Percentiles rank a stretch among this genome's conserved stretches.
phyloP scores from a whole-genome alignment of 1,139 yeast species.

The Magnusiomyces paraingens region DNA sequence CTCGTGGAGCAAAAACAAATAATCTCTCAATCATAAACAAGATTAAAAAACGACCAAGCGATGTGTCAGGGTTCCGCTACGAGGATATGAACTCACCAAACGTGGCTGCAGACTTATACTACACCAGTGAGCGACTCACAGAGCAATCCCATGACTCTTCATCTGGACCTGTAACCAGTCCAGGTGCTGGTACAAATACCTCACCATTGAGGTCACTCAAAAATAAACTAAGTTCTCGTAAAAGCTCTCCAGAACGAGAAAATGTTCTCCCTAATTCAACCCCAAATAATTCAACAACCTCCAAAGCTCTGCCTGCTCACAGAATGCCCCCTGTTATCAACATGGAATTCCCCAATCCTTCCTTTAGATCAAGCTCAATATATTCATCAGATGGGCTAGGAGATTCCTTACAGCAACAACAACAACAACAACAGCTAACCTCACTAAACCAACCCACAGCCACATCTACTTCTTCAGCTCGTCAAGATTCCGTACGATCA shows the following conservation, averaged over 20 bases:
- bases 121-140: conserved; percentile 1
- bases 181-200: background rate
- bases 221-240: background rate
- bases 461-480: conserved; percentile 3
- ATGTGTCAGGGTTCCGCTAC: conserved; percentile 5
- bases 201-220: background rate
- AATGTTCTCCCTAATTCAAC: background rate
- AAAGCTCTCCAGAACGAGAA: background rate
- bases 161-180: background rate
- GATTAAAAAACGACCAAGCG: background rate
- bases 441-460: background rate
- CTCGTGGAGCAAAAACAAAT: no score
- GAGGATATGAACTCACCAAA: conserved; percentile 4
- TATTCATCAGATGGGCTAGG: conserved; percentile 6
- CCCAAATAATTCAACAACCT: background rate
- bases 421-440: background rate
- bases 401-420: background rate
- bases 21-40: conserved; percentile 1
- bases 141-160: background rate
- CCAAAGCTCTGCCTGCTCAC: background rate
- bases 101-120: background rate
- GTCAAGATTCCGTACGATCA: background rate
- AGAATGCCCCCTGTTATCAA: conserved; percentile 11
- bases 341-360: conserved; percentile 10
- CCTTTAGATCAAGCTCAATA: conserved; percentile 14